phyloP scores from a whole-genome alignment of 192 early-diverging fungal genomes.

The Entomortierella lignicola region DNA sequence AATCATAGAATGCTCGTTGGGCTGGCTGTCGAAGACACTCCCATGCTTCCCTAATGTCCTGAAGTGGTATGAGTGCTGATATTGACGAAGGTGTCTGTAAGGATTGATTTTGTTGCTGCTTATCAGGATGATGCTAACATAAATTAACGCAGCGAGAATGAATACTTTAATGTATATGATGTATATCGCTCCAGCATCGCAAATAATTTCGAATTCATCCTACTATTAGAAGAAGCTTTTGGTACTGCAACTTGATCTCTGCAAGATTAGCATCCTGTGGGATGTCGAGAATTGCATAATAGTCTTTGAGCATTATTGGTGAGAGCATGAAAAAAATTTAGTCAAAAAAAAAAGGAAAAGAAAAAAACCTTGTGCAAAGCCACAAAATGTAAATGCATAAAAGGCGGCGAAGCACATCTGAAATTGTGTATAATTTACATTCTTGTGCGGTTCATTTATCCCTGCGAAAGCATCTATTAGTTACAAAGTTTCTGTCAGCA shows the following conservation, averaged over 20 bases:
- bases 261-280: slow-evolving; percentile 51
- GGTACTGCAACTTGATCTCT: slow-evolving; percentile 67
- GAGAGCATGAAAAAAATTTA: background rate
- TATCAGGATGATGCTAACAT: slow-evolving; percentile 69
- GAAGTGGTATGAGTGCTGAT: slow-evolving; percentile 18
- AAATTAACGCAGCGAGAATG: slow-evolving; percentile 1
- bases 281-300: slow-evolving; percentile 70
- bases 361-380: too few species aligned
- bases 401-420: too few species aligned
- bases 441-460: too few species aligned
- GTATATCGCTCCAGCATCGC: too few species aligned
- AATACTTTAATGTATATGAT: background rate
- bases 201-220: too few species aligned
- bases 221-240: slow-evolving; percentile 65
- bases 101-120: slow-evolving; percentile 36
- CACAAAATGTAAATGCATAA: too few species aligned
- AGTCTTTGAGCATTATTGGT: slow-evolving; percentile 48
- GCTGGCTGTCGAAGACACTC: slow-evolving; percentile 59
- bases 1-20: slow-evolving; percentile 64
- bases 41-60: slow-evolving; percentile 68
- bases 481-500: too few species aligned
- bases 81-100: background rate
- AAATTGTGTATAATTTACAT: too few species aligned
- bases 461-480: too few species aligned
- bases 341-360: too few species aligned